Evolutionary conservation across 768 basidiomycete species (phyloP).

Genomic region (Hysterangium stoloniferum): DNA sequence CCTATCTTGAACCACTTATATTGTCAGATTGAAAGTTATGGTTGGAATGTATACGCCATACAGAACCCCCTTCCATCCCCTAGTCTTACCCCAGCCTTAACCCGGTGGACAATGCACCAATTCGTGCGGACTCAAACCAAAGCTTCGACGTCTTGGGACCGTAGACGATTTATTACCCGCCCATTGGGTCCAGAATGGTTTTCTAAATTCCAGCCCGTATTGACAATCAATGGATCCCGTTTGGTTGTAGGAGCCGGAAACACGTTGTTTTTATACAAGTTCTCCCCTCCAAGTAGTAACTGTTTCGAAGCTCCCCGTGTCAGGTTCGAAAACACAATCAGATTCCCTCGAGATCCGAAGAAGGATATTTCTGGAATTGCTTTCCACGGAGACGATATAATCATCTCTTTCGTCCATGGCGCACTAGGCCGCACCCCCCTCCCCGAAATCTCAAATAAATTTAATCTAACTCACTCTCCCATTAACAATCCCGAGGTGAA

Average conservation of each 20-base stretch:
- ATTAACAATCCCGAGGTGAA: no score
- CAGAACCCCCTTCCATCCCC: not conserved
- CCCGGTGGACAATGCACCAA: not conserved
- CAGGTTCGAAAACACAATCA: slow-evolving; percentile 34
- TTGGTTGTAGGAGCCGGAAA: slow-evolving; percentile 56
- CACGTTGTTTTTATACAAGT: slow-evolving; percentile 48
- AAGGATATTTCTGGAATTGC: slow-evolving; percentile 50
- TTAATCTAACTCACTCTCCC: no score
- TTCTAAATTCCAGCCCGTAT: slow-evolving; percentile 42
- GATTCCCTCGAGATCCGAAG: slow-evolving; percentile 24
- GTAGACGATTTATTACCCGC: slow-evolving; percentile 2
- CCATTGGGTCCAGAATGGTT: slow-evolving; percentile 8
- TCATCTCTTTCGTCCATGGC: slow-evolving; percentile 56
- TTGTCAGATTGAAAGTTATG: not conserved
- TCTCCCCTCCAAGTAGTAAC: slow-evolving; percentile 26
- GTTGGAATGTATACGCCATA: not conserved
- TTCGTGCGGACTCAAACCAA: not conserved
- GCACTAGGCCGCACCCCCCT: slow-evolving; percentile 39
- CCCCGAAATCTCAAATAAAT: no score
- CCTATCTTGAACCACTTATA: not conserved
- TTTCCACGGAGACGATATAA: slow-evolving; percentile 41
- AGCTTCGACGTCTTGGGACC: not conserved
- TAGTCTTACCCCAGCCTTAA: not conserved
- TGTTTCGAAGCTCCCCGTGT: slow-evolving; percentile 33
- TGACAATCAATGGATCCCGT: slow-evolving; percentile 48